A percentile compares a stretch with the other conserved stretches of the same genome.
phyloP scores from a whole-genome alignment of 2,329 filamentous ascomycete genomes.

The Botrytis sinoallii region DNA sequence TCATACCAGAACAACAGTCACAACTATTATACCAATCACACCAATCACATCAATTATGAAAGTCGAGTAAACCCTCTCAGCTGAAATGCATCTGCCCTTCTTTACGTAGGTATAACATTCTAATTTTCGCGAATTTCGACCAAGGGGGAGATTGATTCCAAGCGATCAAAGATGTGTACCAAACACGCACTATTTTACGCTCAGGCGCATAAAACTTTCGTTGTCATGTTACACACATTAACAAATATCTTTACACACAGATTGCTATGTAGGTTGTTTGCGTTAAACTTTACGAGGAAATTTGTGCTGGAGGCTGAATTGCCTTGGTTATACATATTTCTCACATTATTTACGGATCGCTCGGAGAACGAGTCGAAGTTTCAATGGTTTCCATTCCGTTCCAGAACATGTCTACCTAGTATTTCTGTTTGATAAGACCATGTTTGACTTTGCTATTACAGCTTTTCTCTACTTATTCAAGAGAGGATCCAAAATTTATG shows the following conservation, averaged over 20 bases:
- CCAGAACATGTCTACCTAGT: background rate
- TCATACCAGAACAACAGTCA: background rate
- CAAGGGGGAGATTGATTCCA: background rate
- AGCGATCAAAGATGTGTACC: background rate
- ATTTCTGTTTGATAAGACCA: background rate
- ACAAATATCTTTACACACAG: no score
- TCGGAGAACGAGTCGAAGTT: background rate
- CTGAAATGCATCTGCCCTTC: background rate
- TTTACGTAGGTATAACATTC: background rate
- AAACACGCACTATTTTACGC: constrained; percentile 1
- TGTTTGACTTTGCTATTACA: background rate
- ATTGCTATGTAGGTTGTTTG: background rate
- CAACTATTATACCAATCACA: no score
- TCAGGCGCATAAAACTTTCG: background rate
- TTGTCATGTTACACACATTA: background rate
- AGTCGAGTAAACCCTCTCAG: background rate
- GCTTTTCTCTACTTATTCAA: background rate
- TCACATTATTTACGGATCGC: background rate
- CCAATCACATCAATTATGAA: no score
- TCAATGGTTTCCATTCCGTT: background rate
- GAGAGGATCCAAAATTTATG: background rate
- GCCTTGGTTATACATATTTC: background rate
- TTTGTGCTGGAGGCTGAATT: background rate
- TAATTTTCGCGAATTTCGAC: background rate
- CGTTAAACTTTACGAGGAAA: background rate